Evolutionary conservation across 2,329 filamentous ascomycete species (phyloP), one percentile per base, ranked within the genome.

Genomic region (Nothophoma quercina): DNA sequence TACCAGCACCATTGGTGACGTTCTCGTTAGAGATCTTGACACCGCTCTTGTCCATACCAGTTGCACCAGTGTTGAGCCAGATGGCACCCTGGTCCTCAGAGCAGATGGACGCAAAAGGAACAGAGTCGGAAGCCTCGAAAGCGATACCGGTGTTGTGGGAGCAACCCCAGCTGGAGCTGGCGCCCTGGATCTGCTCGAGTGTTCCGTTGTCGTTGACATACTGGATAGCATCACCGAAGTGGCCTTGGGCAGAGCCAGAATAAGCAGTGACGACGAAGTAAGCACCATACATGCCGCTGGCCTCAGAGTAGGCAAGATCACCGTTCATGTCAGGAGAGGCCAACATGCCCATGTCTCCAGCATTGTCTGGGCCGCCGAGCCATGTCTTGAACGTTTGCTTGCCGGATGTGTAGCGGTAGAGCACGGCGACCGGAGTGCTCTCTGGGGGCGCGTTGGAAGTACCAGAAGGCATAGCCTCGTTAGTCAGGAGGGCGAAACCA

Each of bases 131-230:
- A 15, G 80, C 83, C 66, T 86, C 85, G 46, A 87, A 81, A 5
- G 83, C 84, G 48, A 87, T 87, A 49, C 85, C 85, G 1, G 84
- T 86, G 73, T 87, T 87, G 77, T 87, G 84, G 5, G 80, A 84
- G 75, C 85, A 87, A 15, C 84, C 85, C 79, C 83, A 87, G 12
- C 77, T 75, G 49, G 79, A 83, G 34, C 79, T 79, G 2, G 84
- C 82, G 1, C 82, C 83, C 1, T 68, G 40, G 53, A 85, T 84
- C 9, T 70, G 75, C 59, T 81, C 71, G 3, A 86, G 69, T 7
- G 74, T 78, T 10, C 85, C 85, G 15, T 75, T 62, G 10, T 77
- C 69, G 28, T 72, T 69, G 22, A 83, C 76, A 47, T 83, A 83
- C 59, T 81, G 72, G 28, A 84, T 79, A 47, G 75, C 81, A 62